A percentile compares a stretch with the other conserved stretches of the same genome.
These are phyloP conservation scores for Pseudonitzschia multistriata DNA, from an alignment of 108 stramenopile genomes.

Conservation along the genomic window DNA sequence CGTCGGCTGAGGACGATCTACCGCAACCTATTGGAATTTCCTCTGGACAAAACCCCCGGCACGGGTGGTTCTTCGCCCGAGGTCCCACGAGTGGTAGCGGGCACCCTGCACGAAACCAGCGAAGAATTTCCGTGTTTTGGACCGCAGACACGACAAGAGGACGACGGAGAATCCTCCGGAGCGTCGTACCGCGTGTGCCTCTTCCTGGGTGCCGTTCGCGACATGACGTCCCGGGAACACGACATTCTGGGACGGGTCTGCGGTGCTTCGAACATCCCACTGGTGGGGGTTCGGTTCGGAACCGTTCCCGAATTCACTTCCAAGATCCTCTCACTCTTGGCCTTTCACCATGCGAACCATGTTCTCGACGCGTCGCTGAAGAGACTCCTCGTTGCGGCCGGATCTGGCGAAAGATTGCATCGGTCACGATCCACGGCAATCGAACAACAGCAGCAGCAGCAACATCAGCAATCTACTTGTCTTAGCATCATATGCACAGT, in stretches of 20 bases:
- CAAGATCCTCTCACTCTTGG: slow-evolving; percentile 67
- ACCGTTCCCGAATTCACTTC: slow-evolving; percentile 75
- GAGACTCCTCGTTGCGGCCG: slow-evolving; percentile 24
- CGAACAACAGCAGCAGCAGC: background rate
- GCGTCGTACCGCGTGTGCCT: slow-evolving; percentile 33
- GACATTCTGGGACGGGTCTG: slow-evolving; percentile 47
- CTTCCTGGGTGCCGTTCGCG: slow-evolving; percentile 75
- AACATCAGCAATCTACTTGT: slow-evolving; percentile 20
- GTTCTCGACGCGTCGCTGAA: slow-evolving; percentile 34
- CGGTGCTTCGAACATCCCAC: slow-evolving; percentile 28
- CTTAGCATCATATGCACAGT: slow-evolving; percentile 53
- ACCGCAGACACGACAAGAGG: background rate
- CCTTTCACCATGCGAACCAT: slow-evolving; percentile 51
- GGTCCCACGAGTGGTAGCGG: slow-evolving; percentile 35
- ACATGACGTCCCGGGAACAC: slow-evolving; percentile 62
- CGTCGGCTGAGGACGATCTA: background rate
- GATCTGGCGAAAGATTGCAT: background rate
- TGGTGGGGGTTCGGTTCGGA: slow-evolving; percentile 60
- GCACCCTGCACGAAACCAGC: slow-evolving; percentile 66
- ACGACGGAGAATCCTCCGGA: background rate
- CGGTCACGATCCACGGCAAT: background rate
- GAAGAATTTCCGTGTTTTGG: slow-evolving; percentile 72
- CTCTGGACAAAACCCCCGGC: background rate
- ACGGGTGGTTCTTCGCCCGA: background rate
- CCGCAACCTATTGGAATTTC: slow-evolving; percentile 10